A percentile compares a stretch with the other conserved stretches of the same genome.
phyloP scores from a whole-genome alignment of 352 stramenopile species.

The Pythium biforme region DNA sequence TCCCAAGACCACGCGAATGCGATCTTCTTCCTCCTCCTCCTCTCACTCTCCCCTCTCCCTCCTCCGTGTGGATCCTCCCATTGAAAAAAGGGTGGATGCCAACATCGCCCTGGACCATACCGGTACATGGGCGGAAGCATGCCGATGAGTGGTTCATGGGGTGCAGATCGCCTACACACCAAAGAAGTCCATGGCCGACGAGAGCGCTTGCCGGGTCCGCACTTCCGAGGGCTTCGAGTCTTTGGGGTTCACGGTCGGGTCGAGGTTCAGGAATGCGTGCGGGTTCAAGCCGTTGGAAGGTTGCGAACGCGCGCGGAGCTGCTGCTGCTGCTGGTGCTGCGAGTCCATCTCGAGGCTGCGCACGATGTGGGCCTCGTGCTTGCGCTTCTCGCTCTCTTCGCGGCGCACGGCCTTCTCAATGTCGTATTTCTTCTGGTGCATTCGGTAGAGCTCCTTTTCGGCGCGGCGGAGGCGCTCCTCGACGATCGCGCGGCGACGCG shows the following conservation, averaged over 20 bases:
- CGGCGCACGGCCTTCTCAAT: slow-evolving; percentile 81
- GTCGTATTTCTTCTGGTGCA: slow-evolving; percentile 91
- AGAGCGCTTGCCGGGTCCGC: slow-evolving; percentile 72
- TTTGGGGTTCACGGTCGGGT: slow-evolving; percentile 80
- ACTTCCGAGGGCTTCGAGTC: slow-evolving; percentile 75
- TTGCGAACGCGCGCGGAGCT: slow-evolving; percentile 9
- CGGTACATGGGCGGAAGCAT: too few relatives aligned
- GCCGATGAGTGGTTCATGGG: too few relatives aligned
- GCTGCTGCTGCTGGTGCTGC: slow-evolving; percentile 30
- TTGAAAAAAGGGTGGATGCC: too few relatives aligned
- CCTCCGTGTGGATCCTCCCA: neutral
- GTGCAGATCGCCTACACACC: slow-evolving; percentile 70
- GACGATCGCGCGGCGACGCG: slow-evolving; percentile 56
- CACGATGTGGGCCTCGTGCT: slow-evolving; percentile 83
- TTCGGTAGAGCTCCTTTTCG: slow-evolving; percentile 87
- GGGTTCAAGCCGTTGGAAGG: neutral
- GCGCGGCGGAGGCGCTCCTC: slow-evolving; percentile 79
- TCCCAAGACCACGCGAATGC: neutral
- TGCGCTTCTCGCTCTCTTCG: slow-evolving; percentile 85
- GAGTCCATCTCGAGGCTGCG: slow-evolving; percentile 78
- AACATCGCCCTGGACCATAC: too few relatives aligned
- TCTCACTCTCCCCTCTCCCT: slow-evolving; percentile 1
- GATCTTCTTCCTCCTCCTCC: slow-evolving; percentile 3
- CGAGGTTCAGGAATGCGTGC: slow-evolving; percentile 37
- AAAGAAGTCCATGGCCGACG: slow-evolving; percentile 86